Evolutionary conservation across 1,284 basidiomycete genomes (phyloP).

Genomic region (Porodaedalea pini): DNA sequence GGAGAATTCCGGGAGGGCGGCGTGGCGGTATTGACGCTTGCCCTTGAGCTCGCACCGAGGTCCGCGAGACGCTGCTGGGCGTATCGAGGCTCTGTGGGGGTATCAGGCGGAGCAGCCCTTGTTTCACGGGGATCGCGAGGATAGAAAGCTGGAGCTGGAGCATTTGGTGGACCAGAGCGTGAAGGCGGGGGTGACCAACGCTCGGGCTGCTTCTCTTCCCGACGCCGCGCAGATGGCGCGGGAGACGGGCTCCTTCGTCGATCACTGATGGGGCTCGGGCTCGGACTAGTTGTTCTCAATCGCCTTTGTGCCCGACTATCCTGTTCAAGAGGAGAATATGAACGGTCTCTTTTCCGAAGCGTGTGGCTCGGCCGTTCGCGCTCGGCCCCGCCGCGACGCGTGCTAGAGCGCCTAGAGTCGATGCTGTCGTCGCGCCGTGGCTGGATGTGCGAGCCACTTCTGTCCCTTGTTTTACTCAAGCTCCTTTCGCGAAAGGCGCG

Average conservation of each 20-base stretch:
- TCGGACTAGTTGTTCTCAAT: conserved; percentile 1
- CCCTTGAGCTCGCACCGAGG: background rate
- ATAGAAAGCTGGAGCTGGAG: too few relatives aligned
- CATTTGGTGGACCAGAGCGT: background rate
- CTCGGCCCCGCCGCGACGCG: conserved; percentile 2
- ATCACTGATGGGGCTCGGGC: background rate
- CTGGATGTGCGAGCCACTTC: background rate
- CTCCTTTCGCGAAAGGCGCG: background rate
- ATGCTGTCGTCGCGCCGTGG: conserved; percentile 6
- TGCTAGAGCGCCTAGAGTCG: conserved; percentile 9
- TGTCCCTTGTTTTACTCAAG: background rate
- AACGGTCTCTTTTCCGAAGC: conserved; percentile 8
- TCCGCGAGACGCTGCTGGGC: background rate
- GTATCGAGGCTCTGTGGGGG: background rate
- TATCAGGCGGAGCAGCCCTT: background rate
- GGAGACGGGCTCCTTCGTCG: background rate
- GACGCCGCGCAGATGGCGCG: background rate
- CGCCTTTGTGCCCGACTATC: background rate
- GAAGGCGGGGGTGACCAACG: background rate
- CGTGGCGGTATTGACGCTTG: background rate
- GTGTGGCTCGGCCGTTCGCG: background rate
- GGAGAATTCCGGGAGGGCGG: background rate
- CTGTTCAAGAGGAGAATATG: background rate
- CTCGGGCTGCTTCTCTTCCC: conserved; percentile 12
- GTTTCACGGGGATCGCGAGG: too few relatives aligned